Evolutionary conservation across 495 filamentous ascomycete genomes (phyloP), one percentile per base, ranked within the genome.

Genomic region (Glonium stellatum): DNA sequence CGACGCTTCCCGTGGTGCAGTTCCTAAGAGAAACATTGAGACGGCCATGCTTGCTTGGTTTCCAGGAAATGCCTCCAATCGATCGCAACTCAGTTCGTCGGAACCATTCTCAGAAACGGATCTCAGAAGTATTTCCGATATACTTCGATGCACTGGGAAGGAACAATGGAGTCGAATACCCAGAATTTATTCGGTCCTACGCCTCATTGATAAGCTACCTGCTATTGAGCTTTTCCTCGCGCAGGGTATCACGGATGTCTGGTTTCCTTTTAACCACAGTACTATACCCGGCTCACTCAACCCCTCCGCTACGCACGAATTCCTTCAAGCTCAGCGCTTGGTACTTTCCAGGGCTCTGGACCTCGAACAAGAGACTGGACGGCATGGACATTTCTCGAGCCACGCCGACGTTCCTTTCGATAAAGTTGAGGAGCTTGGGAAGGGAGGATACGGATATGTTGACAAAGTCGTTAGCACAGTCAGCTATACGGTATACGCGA

Each of bases 331-430:
- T 4, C 64, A 66, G 35, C 11, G 10, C 1, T 22, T 63, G 2
- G 64, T 66, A 1, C 50, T 66, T 12, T 63, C 36, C 36, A 66
- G 63, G 22, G 39, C 60, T 18, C 19, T 63, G 4, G 48, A 66
- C 37, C 37, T 66, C 12, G 64, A 66, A 39, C 55, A 44, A n/a
- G 44, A 44, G 51, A 21, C 27, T 42, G 47, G 54, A 13, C 25
- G 18, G 13, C 60, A 67, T 41, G 1, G 21, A 1, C 61, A 67
- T 23, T 67, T 59, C 37, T 19, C 39, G 10, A 23, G 47, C 4
- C 11, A 18, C 4, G 49, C 55, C 1, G 27, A 42, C 8, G 31
- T 60, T n/a, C 60, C 60, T 4, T 53, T 67, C 31, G n/a, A 21
- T 12, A 37, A 48, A 25, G 19, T 37, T 9, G 50, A 4, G 9